Conservation (phyloP, 768 basidiomycete genomes). For the Dendrothele bispora region DNA sequence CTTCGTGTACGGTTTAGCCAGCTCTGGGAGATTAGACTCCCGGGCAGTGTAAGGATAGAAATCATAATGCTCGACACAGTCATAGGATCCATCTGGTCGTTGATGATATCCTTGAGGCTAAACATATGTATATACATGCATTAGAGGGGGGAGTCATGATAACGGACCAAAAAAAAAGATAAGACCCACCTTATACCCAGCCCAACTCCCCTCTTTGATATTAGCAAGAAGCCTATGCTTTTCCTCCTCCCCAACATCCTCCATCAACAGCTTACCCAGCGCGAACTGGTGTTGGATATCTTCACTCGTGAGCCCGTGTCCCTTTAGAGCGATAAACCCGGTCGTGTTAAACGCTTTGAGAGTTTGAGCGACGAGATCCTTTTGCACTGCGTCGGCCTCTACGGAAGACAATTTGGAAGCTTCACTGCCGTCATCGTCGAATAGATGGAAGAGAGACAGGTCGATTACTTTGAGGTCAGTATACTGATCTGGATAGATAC, state of each 20-base stretch:
- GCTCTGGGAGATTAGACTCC: slow-evolving; percentile 7
- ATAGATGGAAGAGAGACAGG: not conserved
- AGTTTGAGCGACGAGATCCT: not conserved
- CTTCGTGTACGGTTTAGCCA: slow-evolving; percentile 7
- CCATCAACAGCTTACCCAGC: slow-evolving; percentile 9
- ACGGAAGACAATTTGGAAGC: too few relatives aligned
- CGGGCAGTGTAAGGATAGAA: slow-evolving; percentile 9
- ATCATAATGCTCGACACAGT: slow-evolving; percentile 14
- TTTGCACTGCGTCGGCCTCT: not conserved
- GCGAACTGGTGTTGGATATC: slow-evolving; percentile 15
- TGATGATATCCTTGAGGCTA: slow-evolving; percentile 14
- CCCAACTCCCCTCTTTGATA: slow-evolving; percentile 14
- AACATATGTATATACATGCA: slow-evolving; percentile 1
- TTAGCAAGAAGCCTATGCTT: slow-evolving; percentile 12
- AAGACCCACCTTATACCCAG: slow-evolving; percentile 16
- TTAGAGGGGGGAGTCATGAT: not conserved
- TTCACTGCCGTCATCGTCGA: not conserved
- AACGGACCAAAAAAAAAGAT: not conserved
- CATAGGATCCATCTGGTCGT: slow-evolving; percentile 13
- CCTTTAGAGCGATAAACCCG: slow-evolving; percentile 10
- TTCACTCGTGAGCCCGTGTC: slow-evolving; percentile 13
- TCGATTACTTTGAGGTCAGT: not conserved
- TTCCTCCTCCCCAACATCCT: slow-evolving; percentile 12
- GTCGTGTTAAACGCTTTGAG: not conserved
- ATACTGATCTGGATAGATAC: not conserved